phyloP scores from a whole-genome alignment of 495 filamentous ascomycete genomes.

The Penicillium parvum region DNA sequence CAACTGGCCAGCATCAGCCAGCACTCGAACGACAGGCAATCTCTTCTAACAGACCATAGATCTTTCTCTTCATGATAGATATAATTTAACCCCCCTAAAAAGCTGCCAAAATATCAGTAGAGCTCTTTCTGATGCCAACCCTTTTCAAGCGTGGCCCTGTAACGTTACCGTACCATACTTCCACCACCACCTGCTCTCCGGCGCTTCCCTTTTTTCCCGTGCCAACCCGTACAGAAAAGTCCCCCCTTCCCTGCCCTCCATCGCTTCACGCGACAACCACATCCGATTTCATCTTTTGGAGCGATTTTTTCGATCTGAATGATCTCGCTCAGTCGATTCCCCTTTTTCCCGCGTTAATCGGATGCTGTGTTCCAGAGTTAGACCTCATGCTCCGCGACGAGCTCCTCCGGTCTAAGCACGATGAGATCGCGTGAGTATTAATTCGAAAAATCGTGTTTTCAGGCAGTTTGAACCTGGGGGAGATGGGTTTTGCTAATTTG shows the following conservation, averaged over 20 bases:
- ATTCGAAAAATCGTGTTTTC: slow-evolving; percentile 18
- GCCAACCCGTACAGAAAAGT: slow-evolving; percentile 34
- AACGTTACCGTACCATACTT: slow-evolving; percentile 10
- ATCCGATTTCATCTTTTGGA: slow-evolving; percentile 51
- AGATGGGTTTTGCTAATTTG: slow-evolving; percentile 36
- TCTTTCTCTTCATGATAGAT: too few species aligned
- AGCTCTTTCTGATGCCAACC: too few species aligned
- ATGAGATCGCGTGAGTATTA: slow-evolving; percentile 59
- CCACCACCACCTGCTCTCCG: slow-evolving; percentile 11
- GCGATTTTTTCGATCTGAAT: slow-evolving; percentile 50
- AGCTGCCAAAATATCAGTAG: too few species aligned
- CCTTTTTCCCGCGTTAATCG: slow-evolving; percentile 53
- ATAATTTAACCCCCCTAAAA: too few species aligned
- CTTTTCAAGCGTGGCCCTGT: too few species aligned
- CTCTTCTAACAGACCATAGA: neutral
- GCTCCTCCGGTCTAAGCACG: slow-evolving; percentile 53
- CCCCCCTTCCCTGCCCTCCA: slow-evolving; percentile 34
- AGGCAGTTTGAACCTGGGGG: slow-evolving; percentile 9
- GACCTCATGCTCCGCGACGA: slow-evolving; percentile 56
- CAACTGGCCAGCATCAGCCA: neutral
- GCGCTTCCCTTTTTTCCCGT: slow-evolving; percentile 25
- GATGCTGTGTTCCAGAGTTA: slow-evolving; percentile 54
- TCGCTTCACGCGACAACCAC: slow-evolving; percentile 44
- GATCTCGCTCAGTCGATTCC: slow-evolving; percentile 42
- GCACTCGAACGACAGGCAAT: neutral